Evolutionary conservation across 805 yeast species (phyloP), one percentile per base, ranked within the genome.

Genomic region (Yueomyces sinensis): DNA sequence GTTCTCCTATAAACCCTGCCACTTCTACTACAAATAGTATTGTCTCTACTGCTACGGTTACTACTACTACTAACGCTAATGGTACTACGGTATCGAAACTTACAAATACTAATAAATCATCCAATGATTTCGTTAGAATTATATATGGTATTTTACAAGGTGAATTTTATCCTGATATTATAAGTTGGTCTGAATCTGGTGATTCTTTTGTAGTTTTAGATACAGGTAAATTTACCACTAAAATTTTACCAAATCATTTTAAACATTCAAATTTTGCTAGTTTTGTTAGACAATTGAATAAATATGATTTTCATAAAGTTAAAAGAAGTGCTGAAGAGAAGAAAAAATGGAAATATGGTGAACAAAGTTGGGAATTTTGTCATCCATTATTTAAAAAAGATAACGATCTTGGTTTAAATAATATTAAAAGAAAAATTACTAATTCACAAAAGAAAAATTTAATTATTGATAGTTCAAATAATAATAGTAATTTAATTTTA

Each of bases 271-370:
- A 91, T 61, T 91, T 89, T 61, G 89, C 97, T 27, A 74, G 87
- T 46, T 89, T 89, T 62, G 97, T 89, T 16, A 72, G 98, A 31
- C 98, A 91, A 55, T 66, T 91, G 48, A 91, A 91, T 66, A 91
- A 91, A 59, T 91, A 91, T 53, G 98, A 89, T 58, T 91, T 91
- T 64, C 98, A 91, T 65, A 91, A 91, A 61, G 94, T 91, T 31
- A 82, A 89, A 52, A 66, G 74, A 31, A 63, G 81, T 29, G 71
- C 66, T 38, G 86, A 76, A 44, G 81, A 73, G 40, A 70, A 68
- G 46, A 68, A 62, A 33, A 52, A 52, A 32, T 58, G 60, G 20
- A 73, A 74, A 38, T 75, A 76, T 47, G 82, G 86, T 28, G 84
- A 77, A 37, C 74, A 78, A 55, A 76, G 87, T 16, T 89, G 97